These are phyloP conservation scores for Mycena haematopus DNA, from an alignment of 768 basidiomycete species.

Conservation along the genomic window DNA sequence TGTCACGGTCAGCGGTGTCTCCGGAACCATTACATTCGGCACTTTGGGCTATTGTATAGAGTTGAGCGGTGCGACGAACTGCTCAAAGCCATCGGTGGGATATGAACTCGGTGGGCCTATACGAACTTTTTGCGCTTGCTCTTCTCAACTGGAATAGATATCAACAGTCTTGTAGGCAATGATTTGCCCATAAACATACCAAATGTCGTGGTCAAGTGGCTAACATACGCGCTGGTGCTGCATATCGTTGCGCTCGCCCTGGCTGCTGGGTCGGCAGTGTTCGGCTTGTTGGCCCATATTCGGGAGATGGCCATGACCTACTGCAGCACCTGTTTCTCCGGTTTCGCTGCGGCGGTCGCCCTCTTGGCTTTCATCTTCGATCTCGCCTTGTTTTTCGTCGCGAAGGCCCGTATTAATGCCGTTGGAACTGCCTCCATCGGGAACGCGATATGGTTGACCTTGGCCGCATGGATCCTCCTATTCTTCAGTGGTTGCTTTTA, in stretches of 20 bases:
- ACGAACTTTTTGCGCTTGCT: neutral
- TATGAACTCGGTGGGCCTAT: constrained; percentile 80
- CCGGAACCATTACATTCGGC: constrained; percentile 81
- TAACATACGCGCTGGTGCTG: constrained; percentile 91
- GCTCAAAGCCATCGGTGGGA: constrained; percentile 83
- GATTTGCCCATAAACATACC: constrained; percentile 74
- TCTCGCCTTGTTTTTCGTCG: constrained; percentile 87
- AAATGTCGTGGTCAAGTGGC: constrained; percentile 87
- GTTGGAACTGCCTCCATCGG: constrained; percentile 85
- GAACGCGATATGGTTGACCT: constrained; percentile 90
- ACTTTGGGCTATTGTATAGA: constrained; percentile 88
- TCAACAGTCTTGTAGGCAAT: constrained; percentile 81
- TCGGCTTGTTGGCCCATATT: constrained; percentile 89
- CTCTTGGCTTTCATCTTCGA: constrained; percentile 94
- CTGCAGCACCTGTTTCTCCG: constrained; percentile 80
- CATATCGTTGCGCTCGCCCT: constrained; percentile 87
- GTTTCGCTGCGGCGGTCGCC: constrained; percentile 79
- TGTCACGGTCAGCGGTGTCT: constrained; percentile 51
- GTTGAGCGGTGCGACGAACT: constrained; percentile 61
- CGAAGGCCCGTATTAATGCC: constrained; percentile 81
- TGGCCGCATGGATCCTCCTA: constrained; percentile 83
- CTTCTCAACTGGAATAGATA: constrained; percentile 55
- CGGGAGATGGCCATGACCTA: constrained; percentile 87
- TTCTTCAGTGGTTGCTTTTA: constrained; percentile 94
- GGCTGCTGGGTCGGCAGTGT: constrained; percentile 72